Percentiles rank a stretch among this genome's conserved stretches.
Evolutionary conservation across 2,329 filamentous ascomycete genomes (phyloP).

Genomic region (Orbilia javanica): DNA sequence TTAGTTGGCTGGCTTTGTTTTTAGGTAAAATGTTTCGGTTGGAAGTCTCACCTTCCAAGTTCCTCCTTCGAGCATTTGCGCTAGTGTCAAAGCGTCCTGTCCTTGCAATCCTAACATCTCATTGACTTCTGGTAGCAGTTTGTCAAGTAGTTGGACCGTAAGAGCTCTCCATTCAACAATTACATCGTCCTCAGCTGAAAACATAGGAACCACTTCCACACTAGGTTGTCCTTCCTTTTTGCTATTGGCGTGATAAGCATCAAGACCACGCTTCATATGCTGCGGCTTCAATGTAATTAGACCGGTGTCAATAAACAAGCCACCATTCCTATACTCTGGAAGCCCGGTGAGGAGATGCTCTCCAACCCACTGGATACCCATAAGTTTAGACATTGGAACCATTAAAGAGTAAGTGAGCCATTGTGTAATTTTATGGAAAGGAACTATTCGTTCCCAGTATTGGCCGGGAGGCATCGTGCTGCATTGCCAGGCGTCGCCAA

Average conservation of each 20-base stretch:
- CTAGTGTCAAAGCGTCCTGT: constrained; percentile 77
- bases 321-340: constrained; percentile 92
- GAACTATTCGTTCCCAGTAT: constrained; percentile 83
- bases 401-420: constrained; percentile 96
- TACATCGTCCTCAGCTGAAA: constrained; percentile 79
- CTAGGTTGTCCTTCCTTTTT: constrained; percentile 78
- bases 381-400: constrained; percentile 86
- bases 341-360: constrained; percentile 86
- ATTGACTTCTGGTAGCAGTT: constrained; percentile 78
- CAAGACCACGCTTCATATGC: constrained; percentile 78
- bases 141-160: constrained; percentile 80
- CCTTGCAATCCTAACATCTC: constrained; percentile 76
- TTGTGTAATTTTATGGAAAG: constrained; percentile 94
- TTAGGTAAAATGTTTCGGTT: constrained; percentile 31
- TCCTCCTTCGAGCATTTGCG: constrained; percentile 93
- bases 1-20: constrained; percentile 5
- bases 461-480: constrained; percentile 79
- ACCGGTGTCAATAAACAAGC: constrained; percentile 85
- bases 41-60: constrained; percentile 87
- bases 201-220: constrained; percentile 80
- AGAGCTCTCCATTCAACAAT: constrained; percentile 83
- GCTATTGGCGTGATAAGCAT: constrained; percentile 78
- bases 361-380: constrained; percentile 84
- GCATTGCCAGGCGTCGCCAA: constrained; percentile 96
- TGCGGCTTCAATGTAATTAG: constrained; percentile 80